phyloP scores from a whole-genome alignment of 192 early-diverging fungal species.

The Geranomyces variabilis region DNA sequence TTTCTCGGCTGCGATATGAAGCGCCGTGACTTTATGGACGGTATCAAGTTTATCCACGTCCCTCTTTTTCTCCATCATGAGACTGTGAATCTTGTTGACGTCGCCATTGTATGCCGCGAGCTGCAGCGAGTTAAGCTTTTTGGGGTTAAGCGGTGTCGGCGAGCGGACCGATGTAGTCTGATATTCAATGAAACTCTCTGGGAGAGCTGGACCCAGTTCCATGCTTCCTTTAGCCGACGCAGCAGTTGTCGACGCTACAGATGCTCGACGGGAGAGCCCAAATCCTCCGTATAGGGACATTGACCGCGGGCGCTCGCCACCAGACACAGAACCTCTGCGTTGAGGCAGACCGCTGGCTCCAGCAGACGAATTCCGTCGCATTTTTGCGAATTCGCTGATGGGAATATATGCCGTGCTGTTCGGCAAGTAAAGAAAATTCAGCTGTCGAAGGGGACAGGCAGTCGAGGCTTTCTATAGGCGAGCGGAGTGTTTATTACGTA shows the following conservation, averaged over 20 bases:
- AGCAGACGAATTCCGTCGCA: slow-evolving; percentile 10
- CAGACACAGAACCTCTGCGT: neutral
- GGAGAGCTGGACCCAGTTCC: neutral
- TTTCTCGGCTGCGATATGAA: slow-evolving; percentile 45
- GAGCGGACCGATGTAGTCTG: neutral
- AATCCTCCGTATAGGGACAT: neutral
- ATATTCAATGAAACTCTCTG: neutral
- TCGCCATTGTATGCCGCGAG: slow-evolving; percentile 41
- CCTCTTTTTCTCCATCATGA: slow-evolving; percentile 37
- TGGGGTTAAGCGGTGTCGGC: slow-evolving; percentile 24
- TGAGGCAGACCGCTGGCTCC: neutral
- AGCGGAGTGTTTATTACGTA: neutral
- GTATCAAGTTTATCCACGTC: slow-evolving; percentile 50
- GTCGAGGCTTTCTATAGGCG: too few species aligned
- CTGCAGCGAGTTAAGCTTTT: slow-evolving; percentile 49
- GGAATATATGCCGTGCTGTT: too few species aligned
- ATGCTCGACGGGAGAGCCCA: neutral
- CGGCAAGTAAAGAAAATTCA: too few species aligned
- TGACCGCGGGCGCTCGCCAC: neutral
- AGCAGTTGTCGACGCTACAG: neutral
- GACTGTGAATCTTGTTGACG: slow-evolving; percentile 33
- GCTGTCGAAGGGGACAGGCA: too few species aligned
- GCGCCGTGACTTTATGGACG: slow-evolving; percentile 43
- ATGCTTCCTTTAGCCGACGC: neutral
- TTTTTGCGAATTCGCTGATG: neutral